Evolutionary conservation across 495 filamentous ascomycete genomes (phyloP).

Genomic region (Aspergillus cristatus): DNA sequence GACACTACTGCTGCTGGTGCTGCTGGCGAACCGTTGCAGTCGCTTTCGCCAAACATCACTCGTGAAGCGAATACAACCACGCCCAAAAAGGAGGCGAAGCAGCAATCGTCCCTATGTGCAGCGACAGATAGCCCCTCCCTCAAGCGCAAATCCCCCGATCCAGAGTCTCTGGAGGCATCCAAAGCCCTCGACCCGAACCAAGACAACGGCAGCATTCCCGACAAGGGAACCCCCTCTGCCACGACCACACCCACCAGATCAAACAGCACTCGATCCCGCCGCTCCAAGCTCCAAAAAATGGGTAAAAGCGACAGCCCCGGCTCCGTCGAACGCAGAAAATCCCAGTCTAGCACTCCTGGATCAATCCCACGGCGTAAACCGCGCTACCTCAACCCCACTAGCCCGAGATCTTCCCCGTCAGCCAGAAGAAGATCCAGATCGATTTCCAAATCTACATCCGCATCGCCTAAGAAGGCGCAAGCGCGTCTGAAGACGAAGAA

Average conservation of each 20-base stretch:
- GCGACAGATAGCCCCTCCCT: slow-evolving; percentile 29
- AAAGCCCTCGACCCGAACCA: slow-evolving; percentile 6
- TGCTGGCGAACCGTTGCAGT: slow-evolving; percentile 6
- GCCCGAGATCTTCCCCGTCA: no score
- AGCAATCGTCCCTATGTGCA: neutral
- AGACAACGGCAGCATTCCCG: slow-evolving; percentile 9
- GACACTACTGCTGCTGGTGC: no score
- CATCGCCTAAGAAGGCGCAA: no score
- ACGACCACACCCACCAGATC: slow-evolving; percentile 6
- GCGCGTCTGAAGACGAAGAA: slow-evolving; percentile 6
- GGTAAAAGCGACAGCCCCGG: slow-evolving; percentile 30
- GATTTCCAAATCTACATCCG: no score
- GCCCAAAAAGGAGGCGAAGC: no score
- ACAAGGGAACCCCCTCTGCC: slow-evolving; percentile 2
- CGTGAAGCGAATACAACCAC: neutral
- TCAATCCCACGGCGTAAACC: slow-evolving; percentile 2
- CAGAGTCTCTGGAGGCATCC: slow-evolving; percentile 17
- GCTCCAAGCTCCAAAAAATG: slow-evolving; percentile 27
- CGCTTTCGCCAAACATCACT: slow-evolving; percentile 4
- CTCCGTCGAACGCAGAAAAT: slow-evolving; percentile 25
- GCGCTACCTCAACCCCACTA: no score
- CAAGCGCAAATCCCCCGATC: slow-evolving; percentile 33
- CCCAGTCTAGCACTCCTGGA: neutral
- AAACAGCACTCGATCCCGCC: slow-evolving; percentile 5
- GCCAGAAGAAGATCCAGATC: no score